Base-by-base conservation (phyloP, 306 rosid genomes). In the Pachyrhizus erosus region DNA sequence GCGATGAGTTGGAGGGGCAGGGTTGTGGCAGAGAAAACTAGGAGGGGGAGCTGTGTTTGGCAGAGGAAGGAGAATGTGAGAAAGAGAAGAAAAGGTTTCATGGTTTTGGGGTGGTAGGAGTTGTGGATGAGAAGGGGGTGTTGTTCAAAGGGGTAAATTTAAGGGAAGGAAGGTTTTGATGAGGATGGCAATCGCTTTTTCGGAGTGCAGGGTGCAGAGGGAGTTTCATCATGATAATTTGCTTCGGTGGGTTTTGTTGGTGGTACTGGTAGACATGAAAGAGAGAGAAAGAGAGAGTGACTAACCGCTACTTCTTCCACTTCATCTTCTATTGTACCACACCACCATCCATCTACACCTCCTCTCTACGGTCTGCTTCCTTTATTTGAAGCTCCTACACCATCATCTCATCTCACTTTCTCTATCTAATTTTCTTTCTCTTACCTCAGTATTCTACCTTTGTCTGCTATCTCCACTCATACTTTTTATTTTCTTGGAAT, bases 171-270 rank as follows among this genome's bases (percentile, higher is more conserved):
- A 84, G 89, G 90, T 86, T 89, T 92, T 91, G 96, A 92, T 88
- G 88, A 85, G 82, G 84, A 77, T 83, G 87, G 46, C 84, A 82
- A 84, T 57, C 83, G 83, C 98, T 92, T 93, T 92, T 96, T 79
- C 18, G 92, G 97, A 93, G 97, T 93, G 99, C 93, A 87, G 89
- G 88, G 84, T 78, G 90, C 90, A 86, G 98, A 93, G 89, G 91
- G 89, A 85, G 91, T 84, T 93, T 93, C 98, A 92, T 94, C 77
- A 89, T 92, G 88, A 93, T 91, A 71, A 85, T 86, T 89, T 86
- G 81, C 85, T 86, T 90, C 88, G 73, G 94, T 95, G 98, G 97
- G 90, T 83, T 85, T 87, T 92, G 91, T 83, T 89, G 93, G 89
- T 91, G 93, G 90, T 20, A 20, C 61, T 54, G 61, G 12, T 83